Base-by-base conservation (phyloP, 805 yeast species). In the Starmerella tilneyi region DNA sequence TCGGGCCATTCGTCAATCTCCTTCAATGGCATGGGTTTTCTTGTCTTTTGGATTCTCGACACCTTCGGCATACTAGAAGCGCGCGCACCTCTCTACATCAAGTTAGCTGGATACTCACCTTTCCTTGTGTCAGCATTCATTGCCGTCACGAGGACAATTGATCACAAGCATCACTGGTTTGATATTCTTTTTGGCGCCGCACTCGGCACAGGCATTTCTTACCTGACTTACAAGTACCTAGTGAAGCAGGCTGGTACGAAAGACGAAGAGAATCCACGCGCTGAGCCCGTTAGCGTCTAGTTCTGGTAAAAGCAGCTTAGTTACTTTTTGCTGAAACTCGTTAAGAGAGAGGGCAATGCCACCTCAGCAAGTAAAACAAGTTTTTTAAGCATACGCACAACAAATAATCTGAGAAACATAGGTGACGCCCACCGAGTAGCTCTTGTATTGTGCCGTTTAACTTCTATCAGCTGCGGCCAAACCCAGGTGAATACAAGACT, bases 151-250 rank as follows among this genome's bases (percentile, higher is more conserved):
- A 73, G 98, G 56, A 84, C 95, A 0, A 81, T 82, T 56, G 98
- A 89, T 63, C 88, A 88, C 64, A 73, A 96, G 60, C 98, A 89
- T 59, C 97, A 89, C 63, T 85, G 84, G 59, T 68, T 83, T 15
- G 98, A 89, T 62, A 81, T 92, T 1, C 55, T 81, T 1, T 57
- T 80, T 13, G 98, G 98, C 3, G 68, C 81, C 23, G 15, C 68
- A 1, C 58, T 89, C 3, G 98, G 98, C 1, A 51, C 65, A 4
- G 47, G 66, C 2, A 63, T 80, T 27, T 89, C 88, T 0, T 66
- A 64, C 62, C 70, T 75, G 71, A 65, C 74, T 21, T 79, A 79
- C 53, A 61, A 70, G 53, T 34, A 43, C 29, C 39, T 32, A 9
- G 46, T 51, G 12, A 40, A 28, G 15, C 39, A 28, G 35, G 31